Evolutionary conservation across 257 asterid genomes (phyloP).

Genomic region (Nicotiana obtusifolia): DNA sequence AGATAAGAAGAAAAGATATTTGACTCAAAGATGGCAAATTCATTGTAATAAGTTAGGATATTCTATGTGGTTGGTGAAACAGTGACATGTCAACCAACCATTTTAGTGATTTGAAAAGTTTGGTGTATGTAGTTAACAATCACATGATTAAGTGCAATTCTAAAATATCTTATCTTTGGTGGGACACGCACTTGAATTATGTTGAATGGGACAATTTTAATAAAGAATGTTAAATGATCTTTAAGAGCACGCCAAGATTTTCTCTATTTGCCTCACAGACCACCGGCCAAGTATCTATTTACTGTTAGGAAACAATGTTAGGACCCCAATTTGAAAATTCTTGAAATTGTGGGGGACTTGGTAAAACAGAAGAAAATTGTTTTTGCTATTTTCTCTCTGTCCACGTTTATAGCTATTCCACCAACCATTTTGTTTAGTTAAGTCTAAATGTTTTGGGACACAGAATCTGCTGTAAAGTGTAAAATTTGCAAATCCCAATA

Average conservation of each 20-base stretch:
- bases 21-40: neutral
- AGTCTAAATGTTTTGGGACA: neutral
- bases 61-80: neutral
- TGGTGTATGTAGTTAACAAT: neutral
- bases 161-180: neutral
- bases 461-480: neutral
- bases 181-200: neutral
- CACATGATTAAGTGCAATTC: neutral
- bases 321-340: neutral
- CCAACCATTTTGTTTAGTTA: neutral
- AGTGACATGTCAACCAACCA: neutral
- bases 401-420: neutral
- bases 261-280: neutral
- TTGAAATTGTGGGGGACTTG: neutral
- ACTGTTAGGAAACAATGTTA: neutral
- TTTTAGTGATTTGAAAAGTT: neutral
- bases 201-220: neutral
- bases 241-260: neutral
- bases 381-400: neutral
- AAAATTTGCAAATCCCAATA: neutral
- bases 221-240: neutral
- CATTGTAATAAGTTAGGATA: neutral
- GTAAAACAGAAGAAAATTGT: neutral
- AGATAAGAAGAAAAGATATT: neutral
- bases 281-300: neutral